Percentiles rank a stretch among this genome's conserved stretches.
These are phyloP conservation scores for Petrea volubilis DNA, from an alignment of 257 asterid genomes.

Conservation along the genomic window DNA sequence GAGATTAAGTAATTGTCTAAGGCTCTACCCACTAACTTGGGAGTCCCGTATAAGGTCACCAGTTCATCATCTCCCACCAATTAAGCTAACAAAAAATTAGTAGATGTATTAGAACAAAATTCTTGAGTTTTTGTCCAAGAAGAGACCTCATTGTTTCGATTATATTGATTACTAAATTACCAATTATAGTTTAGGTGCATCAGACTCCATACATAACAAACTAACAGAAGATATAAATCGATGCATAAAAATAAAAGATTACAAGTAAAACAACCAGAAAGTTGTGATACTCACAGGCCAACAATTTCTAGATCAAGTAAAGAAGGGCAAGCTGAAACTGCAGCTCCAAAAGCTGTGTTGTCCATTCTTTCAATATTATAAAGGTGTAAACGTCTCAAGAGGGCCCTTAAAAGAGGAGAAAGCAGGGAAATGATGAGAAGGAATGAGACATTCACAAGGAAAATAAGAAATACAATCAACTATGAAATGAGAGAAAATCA, in stretches of 20 bases:
- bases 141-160: conserved; percentile 1
- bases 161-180: background rate
- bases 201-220: background rate
- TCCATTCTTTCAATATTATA: conserved; percentile 82
- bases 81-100: background rate
- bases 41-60: background rate
- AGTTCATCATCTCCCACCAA: background rate
- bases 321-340: conserved; percentile 73
- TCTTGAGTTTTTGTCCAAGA: background rate
- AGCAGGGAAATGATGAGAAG: conserved; percentile 4
- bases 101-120: background rate
- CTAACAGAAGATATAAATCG: background rate
- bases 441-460: background rate
- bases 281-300: conserved; percentile 76
- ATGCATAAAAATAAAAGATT: conserved; percentile 16
- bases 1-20: background rate
- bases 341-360: conserved; percentile 58
- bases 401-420: conserved; percentile 43
- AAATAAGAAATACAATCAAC: background rate
- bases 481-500: conserved; percentile 3
- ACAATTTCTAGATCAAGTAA: conserved; percentile 75
- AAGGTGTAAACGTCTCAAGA: conserved; percentile 72
- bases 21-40: conserved; percentile 2
- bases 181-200: conserved; percentile 5
- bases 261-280: conserved; percentile 11